Evolutionary conservation across 2,329 filamentous ascomycete genomes (phyloP).

Genomic region (Pseudogymnoascus sp.): DNA sequence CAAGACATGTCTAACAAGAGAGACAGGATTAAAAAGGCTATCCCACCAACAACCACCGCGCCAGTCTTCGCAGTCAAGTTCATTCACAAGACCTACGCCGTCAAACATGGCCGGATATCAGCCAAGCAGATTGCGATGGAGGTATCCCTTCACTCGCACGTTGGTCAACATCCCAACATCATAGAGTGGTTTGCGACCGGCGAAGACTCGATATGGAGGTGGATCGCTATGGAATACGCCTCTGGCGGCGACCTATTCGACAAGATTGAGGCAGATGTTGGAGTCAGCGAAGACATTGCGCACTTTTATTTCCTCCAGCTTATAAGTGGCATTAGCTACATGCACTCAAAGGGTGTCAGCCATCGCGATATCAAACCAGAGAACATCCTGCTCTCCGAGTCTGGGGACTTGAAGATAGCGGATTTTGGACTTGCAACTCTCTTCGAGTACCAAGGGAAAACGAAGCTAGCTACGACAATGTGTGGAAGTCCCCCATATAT

Average conservation of each 20-base stretch:
- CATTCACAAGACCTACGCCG: slow-evolving; percentile 94
- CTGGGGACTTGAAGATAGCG: slow-evolving; percentile 85
- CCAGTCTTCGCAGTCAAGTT: slow-evolving; percentile 97
- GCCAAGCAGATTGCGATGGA: slow-evolving; percentile 88
- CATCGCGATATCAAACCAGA: slow-evolving; percentile 91
- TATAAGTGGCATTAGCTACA: slow-evolving; percentile 81
- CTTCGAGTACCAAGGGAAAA: slow-evolving; percentile 79
- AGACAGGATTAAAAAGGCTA: slow-evolving; percentile 68
- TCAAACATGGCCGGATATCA: slow-evolving; percentile 79
- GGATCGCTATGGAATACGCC: slow-evolving; percentile 97
- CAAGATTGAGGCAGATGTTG: slow-evolving; percentile 97
- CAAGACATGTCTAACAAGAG: slow-evolving; percentile 9
- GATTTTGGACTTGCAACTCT: slow-evolving; percentile 95
- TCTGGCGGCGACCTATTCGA: slow-evolving; percentile 95
- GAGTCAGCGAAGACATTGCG: slow-evolving; percentile 87
- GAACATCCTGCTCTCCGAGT: slow-evolving; percentile 81
- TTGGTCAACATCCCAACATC: slow-evolving; percentile 85
- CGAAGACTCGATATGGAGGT: slow-evolving; percentile 80
- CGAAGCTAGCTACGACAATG: slow-evolving; percentile 77
- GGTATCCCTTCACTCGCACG: slow-evolving; percentile 78
- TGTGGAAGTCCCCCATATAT: slow-evolving; percentile 97
- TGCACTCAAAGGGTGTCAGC: slow-evolving; percentile 91
- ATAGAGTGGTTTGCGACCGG: slow-evolving; percentile 87
- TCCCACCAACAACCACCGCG: slow-evolving; percentile 57
- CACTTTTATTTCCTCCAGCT: slow-evolving; percentile 95